Evolutionary conservation across 208 protist genomes (phyloP), one percentile per base, ranked within the genome.

Genomic region (Crithidia fasciculata): DNA sequence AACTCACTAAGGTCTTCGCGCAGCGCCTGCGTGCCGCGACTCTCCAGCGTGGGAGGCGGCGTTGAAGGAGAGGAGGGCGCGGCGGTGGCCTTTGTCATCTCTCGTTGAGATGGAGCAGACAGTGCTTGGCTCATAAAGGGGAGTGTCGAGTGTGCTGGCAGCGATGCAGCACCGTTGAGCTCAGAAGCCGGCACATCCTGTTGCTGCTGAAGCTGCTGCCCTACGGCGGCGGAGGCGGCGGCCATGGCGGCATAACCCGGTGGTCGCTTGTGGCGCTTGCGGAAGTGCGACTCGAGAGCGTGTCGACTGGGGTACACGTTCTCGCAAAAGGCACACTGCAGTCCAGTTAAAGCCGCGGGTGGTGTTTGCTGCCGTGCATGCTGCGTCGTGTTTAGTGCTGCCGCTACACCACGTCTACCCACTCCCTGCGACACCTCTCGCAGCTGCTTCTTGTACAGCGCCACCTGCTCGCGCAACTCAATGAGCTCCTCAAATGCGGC

Each of bases 401-500:
- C 57, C 4, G 28, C 57, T 5, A 39, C 57, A 8, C 44, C 41
- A 3, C 62, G 13, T 43, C 62, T n/a, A 3, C 44, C 6, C 19
- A 10, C 12, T 10, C 28, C 37, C 5, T 68, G 36, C 28, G 50
- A 47, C 18, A 73, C 5, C 43, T 73, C 74, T 4, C 74, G 74
- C 39, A 66, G 50, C 41, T 80, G 64, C 53, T 75, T 72, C 47
- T 80, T 80, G 44, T 87, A 80, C 5, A 78, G 63, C 1, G 80
- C 76, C 2, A 85, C 56, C 9, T 57, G 68, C 66, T 94, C 87
- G 0, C 89, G 82, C 53, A 94, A 54, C 61, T 86, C 87, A 5
- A 91, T 78, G 19, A 94, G 63, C 61, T 90, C 89, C 52, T 90
- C 87, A 70, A 90, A 94, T 40, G 77, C 80, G 7, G 74, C 83